A percentile compares a stretch with the other conserved stretches of the same genome.
Conservation (phyloP, 179 eudicot species). For the Nepenthes alata region DNA sequence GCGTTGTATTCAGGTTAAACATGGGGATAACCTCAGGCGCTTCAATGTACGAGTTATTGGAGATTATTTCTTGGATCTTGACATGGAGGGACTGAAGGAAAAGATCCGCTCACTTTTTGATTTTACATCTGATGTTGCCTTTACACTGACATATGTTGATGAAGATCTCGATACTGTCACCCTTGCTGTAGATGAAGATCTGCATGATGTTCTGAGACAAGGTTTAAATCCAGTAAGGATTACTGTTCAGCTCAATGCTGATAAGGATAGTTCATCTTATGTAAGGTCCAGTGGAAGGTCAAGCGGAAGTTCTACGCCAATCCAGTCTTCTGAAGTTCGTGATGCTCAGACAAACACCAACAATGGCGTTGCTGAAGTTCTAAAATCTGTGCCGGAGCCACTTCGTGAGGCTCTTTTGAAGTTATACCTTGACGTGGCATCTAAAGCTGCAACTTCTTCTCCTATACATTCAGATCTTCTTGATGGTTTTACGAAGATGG, state of each 20-base stretch:
- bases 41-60: slow-evolving; percentile 43
- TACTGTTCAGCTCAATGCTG: slow-evolving; percentile 32
- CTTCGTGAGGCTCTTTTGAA: slow-evolving; percentile 33
- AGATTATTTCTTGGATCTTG: slow-evolving; percentile 36
- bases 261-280: slow-evolving; percentile 13
- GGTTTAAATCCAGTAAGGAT: slow-evolving; percentile 69
- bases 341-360: slow-evolving; percentile 18
- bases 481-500: slow-evolving; percentile 31
- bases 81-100: slow-evolving; percentile 41
- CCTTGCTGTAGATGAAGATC: slow-evolving; percentile 75
- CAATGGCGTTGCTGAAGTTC: slow-evolving; percentile 25
- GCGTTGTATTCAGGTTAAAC: slow-evolving; percentile 40
- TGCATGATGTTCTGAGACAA: slow-evolving; percentile 58
- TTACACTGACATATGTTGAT: slow-evolving; percentile 58
- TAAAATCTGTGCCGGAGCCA: slow-evolving; percentile 51
- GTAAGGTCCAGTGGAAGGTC: slow-evolving; percentile 13
- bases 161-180: slow-evolving; percentile 75
- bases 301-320: slow-evolving; percentile 27
- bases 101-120: slow-evolving; percentile 51
- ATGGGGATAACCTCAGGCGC: slow-evolving; percentile 80
- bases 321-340: slow-evolving; percentile 18
- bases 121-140: slow-evolving; percentile 33
- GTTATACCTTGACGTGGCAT: slow-evolving; percentile 36
- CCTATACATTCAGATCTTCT: slow-evolving; percentile 40
- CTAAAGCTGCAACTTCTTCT: slow-evolving; percentile 36